These are phyloP conservation scores for Mortierella hygrophila DNA, from an alignment of 192 early-diverging fungal species.

Conservation along the genomic window DNA sequence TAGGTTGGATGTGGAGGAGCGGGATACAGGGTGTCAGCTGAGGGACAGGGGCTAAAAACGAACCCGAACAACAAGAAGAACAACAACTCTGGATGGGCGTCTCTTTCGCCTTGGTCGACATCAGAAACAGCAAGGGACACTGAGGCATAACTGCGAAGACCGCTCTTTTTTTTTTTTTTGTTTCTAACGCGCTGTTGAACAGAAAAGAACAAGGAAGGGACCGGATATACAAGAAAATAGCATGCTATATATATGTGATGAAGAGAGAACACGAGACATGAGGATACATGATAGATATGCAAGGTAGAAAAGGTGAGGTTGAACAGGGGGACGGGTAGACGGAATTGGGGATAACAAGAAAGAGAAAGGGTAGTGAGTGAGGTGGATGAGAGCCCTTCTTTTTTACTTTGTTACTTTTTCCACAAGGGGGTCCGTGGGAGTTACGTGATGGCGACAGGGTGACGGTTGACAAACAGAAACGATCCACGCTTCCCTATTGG, in stretches of 20 bases:
- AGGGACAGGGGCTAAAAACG: background rate
- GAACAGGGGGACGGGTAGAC: background rate
- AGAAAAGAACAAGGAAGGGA: background rate
- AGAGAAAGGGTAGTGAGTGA: background rate
- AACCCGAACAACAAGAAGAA: background rate
- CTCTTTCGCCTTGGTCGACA: background rate
- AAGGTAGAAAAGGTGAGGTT: background rate
- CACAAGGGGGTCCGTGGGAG: background rate
- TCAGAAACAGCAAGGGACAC: background rate
- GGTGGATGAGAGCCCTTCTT: background rate
- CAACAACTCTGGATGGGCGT: background rate
- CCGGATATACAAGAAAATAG: background rate
- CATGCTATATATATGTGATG: no score
- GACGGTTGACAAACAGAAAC: background rate
- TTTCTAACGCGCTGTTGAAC: background rate
- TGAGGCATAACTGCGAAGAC: background rate
- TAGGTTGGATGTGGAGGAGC: conserved; percentile 1
- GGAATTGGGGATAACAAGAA: background rate
- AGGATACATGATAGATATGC: background rate
- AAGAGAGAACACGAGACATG: conserved; percentile 23
- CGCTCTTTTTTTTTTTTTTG: background rate
- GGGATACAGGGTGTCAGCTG: background rate
- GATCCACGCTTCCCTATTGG: background rate
- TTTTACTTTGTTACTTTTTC: background rate
- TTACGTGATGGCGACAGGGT: background rate